Evolutionary conservation across 495 filamentous ascomycete species (phyloP).

Genomic region (Penicillium pulvis): DNA sequence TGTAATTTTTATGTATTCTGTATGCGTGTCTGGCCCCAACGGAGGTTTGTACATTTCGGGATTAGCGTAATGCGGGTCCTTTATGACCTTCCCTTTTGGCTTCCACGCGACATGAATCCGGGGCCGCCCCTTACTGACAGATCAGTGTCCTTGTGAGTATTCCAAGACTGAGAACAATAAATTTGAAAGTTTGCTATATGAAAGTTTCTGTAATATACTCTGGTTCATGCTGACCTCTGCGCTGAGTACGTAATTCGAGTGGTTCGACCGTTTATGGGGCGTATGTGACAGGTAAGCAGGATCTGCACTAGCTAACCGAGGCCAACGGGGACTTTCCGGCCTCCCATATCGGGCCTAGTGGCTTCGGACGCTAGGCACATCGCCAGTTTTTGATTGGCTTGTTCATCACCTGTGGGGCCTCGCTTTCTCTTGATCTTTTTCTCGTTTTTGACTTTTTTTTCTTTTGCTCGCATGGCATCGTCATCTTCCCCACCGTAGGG

Average conservation of each 20-base stretch:
- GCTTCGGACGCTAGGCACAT: slow-evolving; percentile 1
- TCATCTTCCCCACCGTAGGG: slow-evolving; percentile 25
- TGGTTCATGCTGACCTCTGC: too few relatives aligned
- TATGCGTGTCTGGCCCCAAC: slow-evolving; percentile 15
- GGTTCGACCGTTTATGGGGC: slow-evolving; percentile 29
- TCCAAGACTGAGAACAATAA: too few relatives aligned
- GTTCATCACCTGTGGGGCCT: not conserved
- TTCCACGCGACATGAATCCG: slow-evolving; percentile 16
- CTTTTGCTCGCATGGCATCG: slow-evolving; percentile 26
- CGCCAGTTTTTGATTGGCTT: not conserved
- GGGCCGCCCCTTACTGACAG: slow-evolving; percentile 6
- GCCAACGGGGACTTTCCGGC: slow-evolving; percentile 30
- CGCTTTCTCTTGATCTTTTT: not conserved
- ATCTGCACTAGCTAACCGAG: slow-evolving; percentile 35
- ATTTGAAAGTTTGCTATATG: too few relatives aligned
- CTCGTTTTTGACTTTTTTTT: not conserved
- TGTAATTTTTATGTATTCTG: not conserved
- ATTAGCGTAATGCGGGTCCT: slow-evolving; percentile 15
- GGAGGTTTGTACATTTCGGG: slow-evolving; percentile 18
- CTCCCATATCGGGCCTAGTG: slow-evolving; percentile 25
- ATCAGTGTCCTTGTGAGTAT: too few relatives aligned
- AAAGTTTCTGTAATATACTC: too few relatives aligned
- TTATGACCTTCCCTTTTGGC: slow-evolving; percentile 28
- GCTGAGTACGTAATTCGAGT: too few relatives aligned
- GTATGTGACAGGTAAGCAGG: slow-evolving; percentile 37